Percentiles rank a stretch among this genome's conserved stretches.
These are phyloP conservation scores for Prunus davidiana DNA, from an alignment of 306 rosid genomes.

Conservation along the genomic window DNA sequence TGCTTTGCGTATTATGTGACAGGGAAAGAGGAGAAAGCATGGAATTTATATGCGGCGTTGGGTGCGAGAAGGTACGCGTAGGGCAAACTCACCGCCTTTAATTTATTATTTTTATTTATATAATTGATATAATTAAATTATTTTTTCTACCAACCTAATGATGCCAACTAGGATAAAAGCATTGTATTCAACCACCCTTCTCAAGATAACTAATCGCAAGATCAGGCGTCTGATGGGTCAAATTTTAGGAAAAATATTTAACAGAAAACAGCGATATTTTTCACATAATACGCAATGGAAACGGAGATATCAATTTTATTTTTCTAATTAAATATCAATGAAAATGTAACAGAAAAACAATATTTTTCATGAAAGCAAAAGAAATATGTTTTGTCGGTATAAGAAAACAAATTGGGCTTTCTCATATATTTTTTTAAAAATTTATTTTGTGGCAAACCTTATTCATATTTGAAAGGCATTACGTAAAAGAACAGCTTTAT, in stretches of 20 bases:
- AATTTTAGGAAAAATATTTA: not conserved
- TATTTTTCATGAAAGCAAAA: not conserved
- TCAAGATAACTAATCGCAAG: not conserved
- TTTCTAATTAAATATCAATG: not conserved
- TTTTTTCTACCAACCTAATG: not conserved
- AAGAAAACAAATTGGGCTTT: too few relatives aligned
- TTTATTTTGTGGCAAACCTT: too few relatives aligned
- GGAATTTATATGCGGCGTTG: slow-evolving; percentile 20
- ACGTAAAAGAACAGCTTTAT: too few relatives aligned
- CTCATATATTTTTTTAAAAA: too few relatives aligned
- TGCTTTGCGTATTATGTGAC: not conserved
- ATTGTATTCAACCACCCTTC: not conserved
- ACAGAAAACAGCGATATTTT: not conserved
- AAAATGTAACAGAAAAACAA: not conserved
- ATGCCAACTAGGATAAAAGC: not conserved
- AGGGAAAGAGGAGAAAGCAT: not conserved
- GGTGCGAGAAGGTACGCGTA: slow-evolving; percentile 11
- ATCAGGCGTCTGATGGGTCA: not conserved
- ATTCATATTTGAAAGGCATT: too few relatives aligned
- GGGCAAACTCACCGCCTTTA: slow-evolving; percentile 24
- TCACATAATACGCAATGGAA: not conserved
- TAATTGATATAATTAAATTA: not conserved
- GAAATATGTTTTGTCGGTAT: not conserved
- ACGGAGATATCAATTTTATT: not conserved
- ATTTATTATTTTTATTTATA: not conserved